These are phyloP conservation scores for Fraxinus ornus DNA, from an alignment of 305 asterid species.

Conservation along the genomic window DNA sequence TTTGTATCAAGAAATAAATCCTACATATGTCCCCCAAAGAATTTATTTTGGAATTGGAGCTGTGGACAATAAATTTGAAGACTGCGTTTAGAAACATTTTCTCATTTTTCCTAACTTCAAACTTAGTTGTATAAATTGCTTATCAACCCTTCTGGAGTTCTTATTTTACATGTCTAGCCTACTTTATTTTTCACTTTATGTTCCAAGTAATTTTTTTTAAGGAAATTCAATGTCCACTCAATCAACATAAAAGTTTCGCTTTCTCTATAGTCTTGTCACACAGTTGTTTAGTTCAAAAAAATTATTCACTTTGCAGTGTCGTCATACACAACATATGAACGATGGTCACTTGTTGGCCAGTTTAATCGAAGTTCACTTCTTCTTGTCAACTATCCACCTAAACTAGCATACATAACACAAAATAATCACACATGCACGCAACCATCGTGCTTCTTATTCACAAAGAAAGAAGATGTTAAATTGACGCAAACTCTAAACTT, in stretches of 20 bases:
- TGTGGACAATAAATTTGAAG: not conserved
- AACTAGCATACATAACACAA: not conserved
- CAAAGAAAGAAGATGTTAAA: not conserved
- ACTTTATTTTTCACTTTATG: not conserved
- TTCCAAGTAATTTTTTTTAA: not conserved
- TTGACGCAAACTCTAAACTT: not conserved
- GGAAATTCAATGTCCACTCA: not conserved
- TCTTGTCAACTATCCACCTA: not conserved
- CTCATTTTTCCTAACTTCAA: not conserved
- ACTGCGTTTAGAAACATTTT: not conserved
- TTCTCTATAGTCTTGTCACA: not conserved
- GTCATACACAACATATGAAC: not conserved
- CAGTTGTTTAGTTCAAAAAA: not conserved
- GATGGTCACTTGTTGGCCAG: not conserved
- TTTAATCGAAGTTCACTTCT: not conserved
- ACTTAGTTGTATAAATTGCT: not conserved
- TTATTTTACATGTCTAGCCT: not conserved
- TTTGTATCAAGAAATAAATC: not conserved
- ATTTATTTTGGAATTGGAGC: not conserved
- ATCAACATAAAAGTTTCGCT: not conserved
- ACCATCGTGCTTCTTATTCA: not conserved
- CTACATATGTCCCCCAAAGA: not conserved
- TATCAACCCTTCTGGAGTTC: not conserved
- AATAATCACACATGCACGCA: not conserved
- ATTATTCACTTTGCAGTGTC: not conserved